Base-by-base conservation (phyloP, 2,329 filamentous ascomycete species). In the Lasiodiplodia sp. region DNA sequence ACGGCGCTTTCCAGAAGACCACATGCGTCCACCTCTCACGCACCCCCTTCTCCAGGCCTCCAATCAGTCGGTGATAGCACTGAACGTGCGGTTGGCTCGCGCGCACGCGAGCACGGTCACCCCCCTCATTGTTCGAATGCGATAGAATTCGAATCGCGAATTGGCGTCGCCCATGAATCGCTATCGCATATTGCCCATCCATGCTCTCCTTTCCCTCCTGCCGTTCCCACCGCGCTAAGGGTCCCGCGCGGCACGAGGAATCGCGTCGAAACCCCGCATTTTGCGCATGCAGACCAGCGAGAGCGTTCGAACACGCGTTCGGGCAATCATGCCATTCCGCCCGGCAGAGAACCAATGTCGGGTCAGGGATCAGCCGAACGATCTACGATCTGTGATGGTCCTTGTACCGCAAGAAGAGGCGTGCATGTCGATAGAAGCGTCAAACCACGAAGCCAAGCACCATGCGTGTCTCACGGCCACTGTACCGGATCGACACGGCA, bases 1-100 rank as follows among this genome's bases (percentile, higher is more conserved):
- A 37, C 58, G 38, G 58, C 58, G 49, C 28, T 37, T 37, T 63
- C 58, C 58, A 63, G 58, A 60, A 47, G 28, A 57, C 47, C 58
- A 44, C 40, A 63, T 51, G 23, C 34, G 47, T 28, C 40, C 58
- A n/a, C 58, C 40, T 25, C 12, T 49, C 40, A 49, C 37, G 18
- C 58, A 14, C 28, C 25, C 8, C 23, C 40, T 28, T 34, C 40
- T 21, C 18, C 16, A 3, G n/a, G n/a, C 58, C 25, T 7, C 37
- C 37, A 37, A 23, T 25, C 51, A 7, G 12, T 28, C 40, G 25
- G 14, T 51, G 40, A 63, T 63, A 28, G 57, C 23, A 44, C 23
- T 18, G 37, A 49, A 47, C 25, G 28, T 16, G 25, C 14, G 12
- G 58, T n/a, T 34, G 40, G 37, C 55, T 57, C 18, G 28, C 31